phyloP scores from a whole-genome alignment of 306 rosid genomes.

The Oxytropis ochrocephala region DNA sequence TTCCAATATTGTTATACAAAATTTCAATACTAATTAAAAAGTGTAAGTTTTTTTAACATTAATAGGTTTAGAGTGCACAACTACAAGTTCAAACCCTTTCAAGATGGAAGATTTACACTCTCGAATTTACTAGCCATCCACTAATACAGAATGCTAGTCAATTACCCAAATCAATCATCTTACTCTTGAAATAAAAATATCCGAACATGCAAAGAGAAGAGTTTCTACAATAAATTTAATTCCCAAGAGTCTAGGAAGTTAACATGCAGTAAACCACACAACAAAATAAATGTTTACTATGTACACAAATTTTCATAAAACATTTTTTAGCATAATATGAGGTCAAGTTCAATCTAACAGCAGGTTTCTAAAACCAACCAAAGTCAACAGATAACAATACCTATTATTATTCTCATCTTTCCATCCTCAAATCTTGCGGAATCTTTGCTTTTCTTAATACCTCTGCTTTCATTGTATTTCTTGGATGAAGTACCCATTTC shows the following conservation, averaged over 20 bases:
- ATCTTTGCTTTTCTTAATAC: too few species aligned
- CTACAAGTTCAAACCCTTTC: background rate
- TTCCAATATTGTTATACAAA: background rate
- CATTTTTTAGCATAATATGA: too few species aligned
- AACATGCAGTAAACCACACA: background rate
- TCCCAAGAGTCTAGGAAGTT: background rate
- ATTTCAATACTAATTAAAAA: background rate
- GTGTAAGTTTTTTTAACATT: background rate
- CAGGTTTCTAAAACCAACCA: too few species aligned
- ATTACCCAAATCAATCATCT: background rate
- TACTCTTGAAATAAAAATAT: background rate
- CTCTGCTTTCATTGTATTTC: too few species aligned
- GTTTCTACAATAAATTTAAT: background rate
- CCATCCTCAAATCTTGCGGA: too few species aligned
- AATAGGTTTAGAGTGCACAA: background rate
- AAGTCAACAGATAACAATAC: too few species aligned
- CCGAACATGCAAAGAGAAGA: background rate
- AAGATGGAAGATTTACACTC: too few species aligned
- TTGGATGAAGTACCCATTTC: too few species aligned
- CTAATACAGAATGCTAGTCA: background rate
- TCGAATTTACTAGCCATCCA: background rate
- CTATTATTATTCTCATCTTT: too few species aligned
- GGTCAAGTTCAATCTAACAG: too few species aligned
- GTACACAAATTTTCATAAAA: too few species aligned
- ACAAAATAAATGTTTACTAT: background rate